phyloP scores from a whole-genome alignment of 2,329 filamentous ascomycete genomes.

The Neoscytalidium dimidiatum region DNA sequence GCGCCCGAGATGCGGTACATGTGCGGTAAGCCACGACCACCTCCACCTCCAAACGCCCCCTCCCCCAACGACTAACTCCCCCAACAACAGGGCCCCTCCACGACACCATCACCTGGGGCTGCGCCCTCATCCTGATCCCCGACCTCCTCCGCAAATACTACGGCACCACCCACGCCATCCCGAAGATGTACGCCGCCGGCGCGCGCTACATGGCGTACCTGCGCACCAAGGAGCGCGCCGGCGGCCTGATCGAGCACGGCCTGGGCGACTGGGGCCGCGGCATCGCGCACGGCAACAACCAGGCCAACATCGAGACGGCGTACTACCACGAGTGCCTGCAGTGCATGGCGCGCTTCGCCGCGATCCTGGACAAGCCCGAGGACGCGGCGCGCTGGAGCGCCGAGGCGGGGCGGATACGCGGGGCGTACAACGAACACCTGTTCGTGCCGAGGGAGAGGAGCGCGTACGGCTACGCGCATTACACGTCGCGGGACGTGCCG shows the following conservation, averaged over 20 bases:
- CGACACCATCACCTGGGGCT: conserved; percentile 50
- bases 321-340: conserved; percentile 46
- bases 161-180: conserved; percentile 40
- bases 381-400: neutral
- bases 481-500: conserved; percentile 40
- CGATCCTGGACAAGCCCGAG: neutral
- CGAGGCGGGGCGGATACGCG: neutral
- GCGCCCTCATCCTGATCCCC: conserved; percentile 32
- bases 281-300: conserved; percentile 47
- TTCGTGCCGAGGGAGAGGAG: neutral
- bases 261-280: conserved; percentile 48
- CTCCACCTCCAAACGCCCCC: neutral
- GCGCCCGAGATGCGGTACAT: conserved; percentile 51
- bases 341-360: conserved; percentile 33
- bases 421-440: neutral
- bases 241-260: conserved; percentile 46
- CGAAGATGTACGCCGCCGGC: conserved; percentile 41
- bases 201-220: conserved; percentile 48
- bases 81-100: conserved; percentile 34
- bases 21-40: conserved; percentile 37
- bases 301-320: conserved; percentile 49
- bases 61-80: no score
- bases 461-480: conserved; percentile 39
- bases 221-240: conserved; percentile 40
- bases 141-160: conserved; percentile 45